Conservation (phyloP, 1,139 yeast genomes). For the Geotrichum bryndzae region DNA sequence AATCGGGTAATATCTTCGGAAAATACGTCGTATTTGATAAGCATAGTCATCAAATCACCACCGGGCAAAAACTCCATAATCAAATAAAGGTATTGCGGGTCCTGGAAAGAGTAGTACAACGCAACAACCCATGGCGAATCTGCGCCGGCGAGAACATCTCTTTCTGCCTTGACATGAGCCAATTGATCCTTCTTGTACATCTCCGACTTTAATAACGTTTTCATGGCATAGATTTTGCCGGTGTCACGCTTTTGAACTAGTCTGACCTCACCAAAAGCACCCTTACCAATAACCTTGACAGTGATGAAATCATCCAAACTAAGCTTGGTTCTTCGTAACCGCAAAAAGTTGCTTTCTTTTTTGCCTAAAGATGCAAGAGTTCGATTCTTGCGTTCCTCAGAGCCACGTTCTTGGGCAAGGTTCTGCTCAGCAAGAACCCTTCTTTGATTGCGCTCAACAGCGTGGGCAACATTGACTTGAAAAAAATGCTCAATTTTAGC, state of each 20-base stretch:
- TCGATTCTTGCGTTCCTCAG: slow-evolving; percentile 63
- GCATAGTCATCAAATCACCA: slow-evolving; percentile 94
- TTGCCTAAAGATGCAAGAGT: slow-evolving; percentile 60
- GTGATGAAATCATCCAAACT: slow-evolving; percentile 60
- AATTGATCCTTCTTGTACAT: slow-evolving; percentile 94
- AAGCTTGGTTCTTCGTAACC: slow-evolving; percentile 59
- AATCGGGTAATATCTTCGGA: slow-evolving; percentile 89
- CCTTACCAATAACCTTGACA: slow-evolving; percentile 70
- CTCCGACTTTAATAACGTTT: slow-evolving; percentile 80
- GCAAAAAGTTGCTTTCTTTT: slow-evolving; percentile 59
- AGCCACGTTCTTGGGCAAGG: slow-evolving; percentile 50
- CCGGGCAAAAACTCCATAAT: slow-evolving; percentile 99
- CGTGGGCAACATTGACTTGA: slow-evolving; percentile 64
- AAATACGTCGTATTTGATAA: slow-evolving; percentile 84
- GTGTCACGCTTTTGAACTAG: slow-evolving; percentile 77
- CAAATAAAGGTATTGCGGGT: slow-evolving; percentile 83
- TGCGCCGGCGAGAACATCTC: slow-evolving; percentile 89
- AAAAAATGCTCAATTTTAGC: slow-evolving; percentile 60
- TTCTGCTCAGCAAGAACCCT: slow-evolving; percentile 57
- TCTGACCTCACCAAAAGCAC: slow-evolving; percentile 83
- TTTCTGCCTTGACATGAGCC: slow-evolving; percentile 92
- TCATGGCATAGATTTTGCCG: slow-evolving; percentile 82
- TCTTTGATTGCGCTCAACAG: slow-evolving; percentile 66
- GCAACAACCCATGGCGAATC: slow-evolving; percentile 98
- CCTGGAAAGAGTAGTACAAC: slow-evolving; percentile 90